These are phyloP conservation scores for Secale cereale DNA, from an alignment of 176 grass and related monocot species.

Conservation along the genomic window DNA sequence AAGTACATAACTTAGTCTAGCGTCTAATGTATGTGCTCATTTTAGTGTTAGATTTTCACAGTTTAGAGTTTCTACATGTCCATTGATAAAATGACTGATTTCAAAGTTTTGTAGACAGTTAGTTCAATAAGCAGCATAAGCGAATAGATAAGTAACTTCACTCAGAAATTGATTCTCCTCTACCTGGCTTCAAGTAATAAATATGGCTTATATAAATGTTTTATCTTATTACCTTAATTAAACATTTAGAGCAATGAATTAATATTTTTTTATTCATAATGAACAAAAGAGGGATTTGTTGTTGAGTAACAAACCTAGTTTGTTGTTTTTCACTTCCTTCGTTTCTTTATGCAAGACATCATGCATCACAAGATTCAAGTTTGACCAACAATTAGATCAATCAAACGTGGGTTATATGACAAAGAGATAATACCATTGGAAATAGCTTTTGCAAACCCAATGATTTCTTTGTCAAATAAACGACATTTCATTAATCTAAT, in stretches of 20 bases:
- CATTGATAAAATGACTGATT: neutral
- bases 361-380: slow-evolving; percentile 8
- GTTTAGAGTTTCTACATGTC: neutral
- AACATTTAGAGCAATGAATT: neutral
- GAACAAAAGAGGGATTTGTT: too few relatives aligned
- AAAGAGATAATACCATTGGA: neutral
- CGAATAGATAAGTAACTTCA: too few relatives aligned
- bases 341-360: neutral
- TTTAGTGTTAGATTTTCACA: neutral
- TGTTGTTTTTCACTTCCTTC: neutral
- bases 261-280: too few relatives aligned
- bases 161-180: neutral
- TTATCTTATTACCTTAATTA: neutral
- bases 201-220: neutral
- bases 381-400: slow-evolving; percentile 11
- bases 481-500: neutral
- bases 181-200: neutral
- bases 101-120: neutral
- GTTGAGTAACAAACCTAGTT: neutral
- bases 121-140: neutral
- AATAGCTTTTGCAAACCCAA: neutral
- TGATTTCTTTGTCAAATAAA: neutral
- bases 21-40: neutral
- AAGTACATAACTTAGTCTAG: neutral
- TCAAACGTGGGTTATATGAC: slow-evolving; percentile 8